Conservation (phyloP, 805 yeast species). For the Vanderwaltozyma polyspora region DNA sequence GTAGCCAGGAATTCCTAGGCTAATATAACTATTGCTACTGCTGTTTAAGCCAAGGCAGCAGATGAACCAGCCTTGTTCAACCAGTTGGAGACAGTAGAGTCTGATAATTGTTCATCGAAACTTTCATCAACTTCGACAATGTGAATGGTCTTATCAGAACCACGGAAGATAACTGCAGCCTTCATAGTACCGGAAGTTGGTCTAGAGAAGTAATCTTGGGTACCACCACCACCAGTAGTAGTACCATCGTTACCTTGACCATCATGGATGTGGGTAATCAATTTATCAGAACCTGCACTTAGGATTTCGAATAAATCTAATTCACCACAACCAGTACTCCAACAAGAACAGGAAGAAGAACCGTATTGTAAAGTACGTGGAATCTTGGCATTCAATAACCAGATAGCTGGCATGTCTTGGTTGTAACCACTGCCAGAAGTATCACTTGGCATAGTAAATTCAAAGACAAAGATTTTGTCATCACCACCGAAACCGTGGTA, state of each 20-base stretch:
- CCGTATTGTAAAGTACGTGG: slow-evolving; percentile 97
- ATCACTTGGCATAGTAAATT: slow-evolving; percentile 85
- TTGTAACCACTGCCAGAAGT: slow-evolving; percentile 39
- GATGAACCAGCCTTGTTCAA: slow-evolving; percentile 39
- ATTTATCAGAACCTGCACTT: slow-evolving; percentile 58
- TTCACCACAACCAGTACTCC: slow-evolving; percentile 97
- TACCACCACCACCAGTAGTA: slow-evolving; percentile 56
- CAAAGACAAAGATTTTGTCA: slow-evolving; percentile 79
- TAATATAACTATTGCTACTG: too few species aligned
- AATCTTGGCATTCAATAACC: slow-evolving; percentile 90
- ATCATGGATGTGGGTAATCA: slow-evolving; percentile 74
- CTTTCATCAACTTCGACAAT: slow-evolving; percentile 50
- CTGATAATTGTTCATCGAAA: slow-evolving; percentile 44
- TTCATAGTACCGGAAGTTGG: slow-evolving; percentile 69
- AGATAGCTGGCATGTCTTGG: slow-evolving; percentile 95
- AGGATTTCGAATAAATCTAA: slow-evolving; percentile 88
- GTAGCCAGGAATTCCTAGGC: too few species aligned
- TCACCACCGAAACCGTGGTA: slow-evolving; percentile 88
- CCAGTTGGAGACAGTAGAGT: slow-evolving; percentile 53
- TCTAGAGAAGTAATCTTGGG: slow-evolving; percentile 78
- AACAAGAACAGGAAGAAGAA: slow-evolving; percentile 76
- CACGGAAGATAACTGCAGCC: slow-evolving; percentile 80
- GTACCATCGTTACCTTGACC: slow-evolving; percentile 28
- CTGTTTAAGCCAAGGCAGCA: slow-evolving; percentile 25
- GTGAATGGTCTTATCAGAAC: slow-evolving; percentile 35